These are phyloP conservation scores for Dissophora globulifera DNA, from an alignment of 192 early-diverging fungal species.

Conservation along the genomic window DNA sequence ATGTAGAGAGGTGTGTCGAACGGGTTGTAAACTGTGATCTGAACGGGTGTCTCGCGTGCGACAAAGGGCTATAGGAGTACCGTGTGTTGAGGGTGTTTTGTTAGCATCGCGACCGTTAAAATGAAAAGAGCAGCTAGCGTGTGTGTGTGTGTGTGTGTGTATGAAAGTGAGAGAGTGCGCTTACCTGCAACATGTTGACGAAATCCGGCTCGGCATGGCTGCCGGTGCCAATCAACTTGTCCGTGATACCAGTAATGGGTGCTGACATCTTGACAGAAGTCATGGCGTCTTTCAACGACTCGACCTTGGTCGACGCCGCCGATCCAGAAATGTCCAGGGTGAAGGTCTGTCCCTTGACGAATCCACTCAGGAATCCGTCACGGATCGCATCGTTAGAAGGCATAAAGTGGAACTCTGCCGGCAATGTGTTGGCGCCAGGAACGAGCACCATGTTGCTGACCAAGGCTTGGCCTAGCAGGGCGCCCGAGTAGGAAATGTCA, in stretches of 20 bases:
- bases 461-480: conserved; percentile 53
- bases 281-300: conserved; percentile 58
- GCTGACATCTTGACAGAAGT: conserved; percentile 56
- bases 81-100: too few relatives aligned
- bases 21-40: conserved; percentile 66
- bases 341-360: conserved; percentile 50
- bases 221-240: conserved; percentile 47
- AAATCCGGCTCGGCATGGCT: conserved; percentile 28
- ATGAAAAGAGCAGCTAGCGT: neutral
- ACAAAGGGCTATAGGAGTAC: neutral
- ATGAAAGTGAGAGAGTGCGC: too few relatives aligned
- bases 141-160: too few relatives aligned
- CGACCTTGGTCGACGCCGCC: conserved; percentile 54
- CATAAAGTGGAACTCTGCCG: conserved; percentile 55
- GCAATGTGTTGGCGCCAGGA: conserved; percentile 60
- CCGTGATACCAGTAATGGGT: conserved; percentile 56
- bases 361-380: conserved; percentile 58
- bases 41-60: conserved; percentile 47
- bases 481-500: conserved; percentile 47
- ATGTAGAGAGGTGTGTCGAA: conserved; percentile 62
- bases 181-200: conserved; percentile 37
- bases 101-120: neutral
- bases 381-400: conserved; percentile 28
- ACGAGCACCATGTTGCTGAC: conserved; percentile 54
- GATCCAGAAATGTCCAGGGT: conserved; percentile 57